Evolutionary conservation across 2,329 filamentous ascomycete species (phyloP), one percentile per base, ranked within the genome.

Genomic region (Aspergillus arachidicola): DNA sequence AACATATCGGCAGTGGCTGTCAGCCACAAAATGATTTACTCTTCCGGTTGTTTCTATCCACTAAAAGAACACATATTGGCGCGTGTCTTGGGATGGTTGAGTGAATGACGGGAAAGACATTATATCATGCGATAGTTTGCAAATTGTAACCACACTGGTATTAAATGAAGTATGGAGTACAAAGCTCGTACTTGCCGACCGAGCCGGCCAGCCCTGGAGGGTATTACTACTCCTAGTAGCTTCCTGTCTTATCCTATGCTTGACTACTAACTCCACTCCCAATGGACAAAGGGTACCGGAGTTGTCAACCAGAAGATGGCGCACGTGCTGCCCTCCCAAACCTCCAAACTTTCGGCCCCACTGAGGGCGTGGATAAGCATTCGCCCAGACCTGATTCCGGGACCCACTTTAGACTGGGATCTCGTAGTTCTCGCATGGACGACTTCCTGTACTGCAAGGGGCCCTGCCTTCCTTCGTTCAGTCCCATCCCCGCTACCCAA

Each of bases 331-430:
- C n/a, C 14, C 32, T 55, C 36, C 11, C 1, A 34, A 23, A 26
- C 21, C 51, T 55, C 51, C n/a, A n/a, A 34, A 55, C 32, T 36
- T 23, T 55, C 21, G 51, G 32, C 51, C 51, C 51, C 51, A 55
- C 51, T 3, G 48, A 32, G 48, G 28, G n/a, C 32, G 30, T 55
- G 51, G 30, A 36, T 55, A 59, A 59, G 57, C 57, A 59, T 59
- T 59, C 48, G 57, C 57, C 57, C 57, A 59, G 57, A 36, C 26
- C 3, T 36, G 10, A 28, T 58, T 38, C 30, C 12, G 12, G 16
- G 51, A 34, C 32, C 51, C 51, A 55, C 51, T 10, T 6, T 2
- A 12, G 12, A 30, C 16, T 14, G 26, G 43, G 23, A 28, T 48
- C 45, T 28, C 12, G 23, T 12, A 19, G n/a, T 34, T 32, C 4